Conservation (phyloP, 768 basidiomycete species). For the Boletellus sp. region DNA sequence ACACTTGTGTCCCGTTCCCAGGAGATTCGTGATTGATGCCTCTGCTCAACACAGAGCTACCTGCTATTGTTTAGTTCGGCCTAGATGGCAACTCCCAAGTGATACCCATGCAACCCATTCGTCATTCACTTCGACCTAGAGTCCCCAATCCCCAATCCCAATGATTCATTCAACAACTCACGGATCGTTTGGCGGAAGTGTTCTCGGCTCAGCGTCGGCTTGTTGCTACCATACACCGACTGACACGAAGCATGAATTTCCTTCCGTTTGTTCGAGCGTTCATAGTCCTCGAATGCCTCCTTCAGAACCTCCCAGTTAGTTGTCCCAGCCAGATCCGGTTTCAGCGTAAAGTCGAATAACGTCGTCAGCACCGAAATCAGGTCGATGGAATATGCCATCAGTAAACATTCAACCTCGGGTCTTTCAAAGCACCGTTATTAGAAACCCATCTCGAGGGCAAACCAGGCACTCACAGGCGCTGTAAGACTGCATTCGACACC, state of each 20-base stretch:
- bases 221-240: not conserved
- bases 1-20: too few species aligned
- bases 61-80: too few species aligned
- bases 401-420: not conserved
- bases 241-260: not conserved
- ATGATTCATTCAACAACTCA: not conserved
- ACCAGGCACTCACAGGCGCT: not conserved
- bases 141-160: not conserved
- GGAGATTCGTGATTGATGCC: too few species aligned
- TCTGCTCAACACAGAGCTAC: too few species aligned
- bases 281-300: conserved; percentile 4
- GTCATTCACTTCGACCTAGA: not conserved
- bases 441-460: not conserved
- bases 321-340: conserved; percentile 5
- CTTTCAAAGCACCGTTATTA: not conserved
- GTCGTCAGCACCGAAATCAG: not conserved
- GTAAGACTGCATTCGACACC: not conserved
- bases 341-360: conserved; percentile 3
- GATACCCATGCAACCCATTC: not conserved
- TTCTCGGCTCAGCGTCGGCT: not conserved
- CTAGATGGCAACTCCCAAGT: too few species aligned
- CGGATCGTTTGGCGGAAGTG: not conserved
- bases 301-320: conserved; percentile 4
- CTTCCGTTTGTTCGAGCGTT: not conserved
- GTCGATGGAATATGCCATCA: conserved; percentile 5